Percentiles rank a stretch among this genome's conserved stretches.
Conservation (phyloP, 305 asterid species). For the Striga hermonthica region DNA sequence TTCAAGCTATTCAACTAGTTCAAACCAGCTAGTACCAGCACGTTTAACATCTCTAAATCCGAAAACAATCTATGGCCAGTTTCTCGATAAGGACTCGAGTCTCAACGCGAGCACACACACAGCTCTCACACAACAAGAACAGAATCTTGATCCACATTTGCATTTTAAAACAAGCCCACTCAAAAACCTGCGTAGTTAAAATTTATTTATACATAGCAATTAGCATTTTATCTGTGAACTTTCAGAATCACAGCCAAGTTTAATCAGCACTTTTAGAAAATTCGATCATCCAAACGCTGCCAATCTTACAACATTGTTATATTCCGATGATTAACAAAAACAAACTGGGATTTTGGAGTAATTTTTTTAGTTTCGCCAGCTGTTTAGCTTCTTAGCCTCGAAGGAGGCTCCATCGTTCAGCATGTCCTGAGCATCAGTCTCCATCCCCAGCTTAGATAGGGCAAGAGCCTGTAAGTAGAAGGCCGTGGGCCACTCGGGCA, state of each 20-base stretch:
- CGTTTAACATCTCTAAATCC: too few relatives aligned
- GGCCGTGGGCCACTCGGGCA: conserved; percentile 59
- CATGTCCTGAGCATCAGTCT: conserved; percentile 60
- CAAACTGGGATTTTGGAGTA: not conserved
- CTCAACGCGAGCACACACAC: too few relatives aligned
- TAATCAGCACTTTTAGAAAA: not conserved
- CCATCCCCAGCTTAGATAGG: conserved; percentile 57
- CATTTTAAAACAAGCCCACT: too few relatives aligned
- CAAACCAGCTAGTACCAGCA: too few relatives aligned
- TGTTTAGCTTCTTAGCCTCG: conserved; percentile 50
- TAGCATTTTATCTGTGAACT: not conserved
- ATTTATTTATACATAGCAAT: not conserved
- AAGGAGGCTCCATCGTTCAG: conserved; percentile 52
- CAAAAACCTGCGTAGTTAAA: not conserved
- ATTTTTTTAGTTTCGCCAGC: conserved; percentile 10
- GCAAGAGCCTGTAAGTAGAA: conserved; percentile 61
- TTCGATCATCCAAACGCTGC: not conserved
- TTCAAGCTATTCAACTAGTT: too few relatives aligned
- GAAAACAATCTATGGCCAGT: too few relatives aligned
- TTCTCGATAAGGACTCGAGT: too few relatives aligned
- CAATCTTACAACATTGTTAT: not conserved
- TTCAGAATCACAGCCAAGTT: not conserved
- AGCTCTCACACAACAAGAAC: too few relatives aligned
- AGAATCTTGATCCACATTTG: too few relatives aligned
- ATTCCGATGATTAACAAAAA: not conserved